Percentiles rank a stretch among this genome's conserved stretches.
These are phyloP conservation scores for Xylaria nigripes DNA, from an alignment of 495 filamentous ascomycete genomes.

Conservation along the genomic window DNA sequence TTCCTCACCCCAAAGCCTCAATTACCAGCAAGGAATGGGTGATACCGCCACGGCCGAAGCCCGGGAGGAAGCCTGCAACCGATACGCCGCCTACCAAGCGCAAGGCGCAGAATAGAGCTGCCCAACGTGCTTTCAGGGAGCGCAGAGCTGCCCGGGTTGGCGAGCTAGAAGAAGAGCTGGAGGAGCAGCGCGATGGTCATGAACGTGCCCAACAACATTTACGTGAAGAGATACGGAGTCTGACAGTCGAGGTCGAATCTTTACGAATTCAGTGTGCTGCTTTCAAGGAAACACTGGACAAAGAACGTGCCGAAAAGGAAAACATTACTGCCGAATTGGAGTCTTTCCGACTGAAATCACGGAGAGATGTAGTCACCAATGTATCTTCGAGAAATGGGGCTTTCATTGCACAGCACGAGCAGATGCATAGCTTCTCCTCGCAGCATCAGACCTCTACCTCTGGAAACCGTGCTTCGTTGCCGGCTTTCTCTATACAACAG, in stretches of 20 bases:
- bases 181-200: constrained; percentile 47
- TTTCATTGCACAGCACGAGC: constrained; percentile 16
- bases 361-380: constrained; percentile 14
- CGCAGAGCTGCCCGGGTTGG: constrained; percentile 73
- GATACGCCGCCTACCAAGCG: constrained; percentile 87
- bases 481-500: constrained; percentile 39
- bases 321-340: constrained; percentile 20
- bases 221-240: constrained; percentile 33
- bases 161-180: constrained; percentile 77
- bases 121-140: constrained; percentile 87
- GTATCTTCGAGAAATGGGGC: constrained; percentile 20
- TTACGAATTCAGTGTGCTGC: constrained; percentile 35
- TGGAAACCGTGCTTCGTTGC: constrained; percentile 24
- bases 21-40: constrained; percentile 81
- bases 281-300: constrained; percentile 36
- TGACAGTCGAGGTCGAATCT: constrained; percentile 40
- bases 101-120: constrained; percentile 89
- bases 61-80: constrained; percentile 86
- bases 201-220: constrained; percentile 39
- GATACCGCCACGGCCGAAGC: constrained; percentile 79
- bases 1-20: constrained; percentile 28
- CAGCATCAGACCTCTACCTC: constrained; percentile 17
- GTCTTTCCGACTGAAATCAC: constrained; percentile 13
- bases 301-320: constrained; percentile 29
- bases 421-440: constrained; percentile 12